Base-by-base conservation (phyloP, 805 yeast species). In the Metschnikowia kunwiensis region DNA sequence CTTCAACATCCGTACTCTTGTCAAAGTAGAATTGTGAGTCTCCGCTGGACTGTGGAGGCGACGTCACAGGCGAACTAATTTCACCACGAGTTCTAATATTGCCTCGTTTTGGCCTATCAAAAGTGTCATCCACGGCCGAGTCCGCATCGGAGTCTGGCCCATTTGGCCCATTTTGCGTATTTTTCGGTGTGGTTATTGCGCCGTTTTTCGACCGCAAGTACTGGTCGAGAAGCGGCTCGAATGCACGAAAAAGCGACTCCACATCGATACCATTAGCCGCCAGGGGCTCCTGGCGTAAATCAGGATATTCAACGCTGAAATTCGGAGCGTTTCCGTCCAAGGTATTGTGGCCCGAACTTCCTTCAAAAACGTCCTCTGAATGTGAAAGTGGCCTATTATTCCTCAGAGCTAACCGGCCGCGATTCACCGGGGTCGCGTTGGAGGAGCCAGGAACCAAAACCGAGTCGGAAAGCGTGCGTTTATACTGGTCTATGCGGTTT, bases 31-130 rank as follows among this genome's bases (percentile, higher is more conserved):
- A 36, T 15, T 23, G 38, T 0, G 46, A 42, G 24, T 32, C 45
- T 17, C 43, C 27, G 30, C 45, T 45, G 9, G 67, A 61, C 9
- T 43, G 52, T 1, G 69, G 68, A 3, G 67, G 67, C 3, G 67
- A 56, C 3, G 68, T 61, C 7, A 47, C 46, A 12, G 66, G 65
- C 8, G 63, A 53, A 19, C 34, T 27, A 11, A 24, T 21, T 13
- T 39, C 36, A 8, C 27, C 29, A 12, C 16, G 16, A 7, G 24
- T 33, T 7, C 30, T 34, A 9, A 23, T 12, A 7, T n/a, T 14
- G 9, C n/a, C 24, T 11, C 36, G 18, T 11, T 26, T 31, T 35
- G 19, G 27, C 17, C 43, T 27, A 31, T 44, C 49, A 19, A 44
- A 44, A 3, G 47, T 46, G 15, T 44, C 47, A n/a, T 39, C 46